phyloP scores from a whole-genome alignment of 768 basidiomycete species.

The Dioszegia crocea region DNA sequence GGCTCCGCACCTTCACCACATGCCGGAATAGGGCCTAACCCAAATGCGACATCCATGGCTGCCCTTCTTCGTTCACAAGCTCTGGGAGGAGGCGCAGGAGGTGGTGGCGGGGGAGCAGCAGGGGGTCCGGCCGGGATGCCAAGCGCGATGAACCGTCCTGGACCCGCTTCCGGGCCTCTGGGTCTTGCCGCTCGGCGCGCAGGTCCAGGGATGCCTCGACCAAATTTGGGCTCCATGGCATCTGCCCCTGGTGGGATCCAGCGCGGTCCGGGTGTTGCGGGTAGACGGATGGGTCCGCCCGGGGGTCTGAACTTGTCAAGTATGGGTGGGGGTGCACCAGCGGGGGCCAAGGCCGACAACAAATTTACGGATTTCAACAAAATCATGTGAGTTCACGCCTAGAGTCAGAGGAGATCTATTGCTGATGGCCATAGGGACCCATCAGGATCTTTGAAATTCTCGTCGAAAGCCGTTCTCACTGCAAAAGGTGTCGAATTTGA shows the following conservation, averaged over 20 bases:
- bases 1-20: slow-evolving; percentile 19
- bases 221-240: slow-evolving; percentile 15
- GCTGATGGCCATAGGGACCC: slow-evolving; percentile 65
- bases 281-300: slow-evolving; percentile 47
- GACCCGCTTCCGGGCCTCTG: slow-evolving; percentile 42
- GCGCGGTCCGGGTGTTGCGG: slow-evolving; percentile 50
- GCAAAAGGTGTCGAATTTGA: slow-evolving; percentile 84
- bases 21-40: slow-evolving; percentile 25
- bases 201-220: slow-evolving; percentile 13
- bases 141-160: slow-evolving; percentile 15
- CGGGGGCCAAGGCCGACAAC: slow-evolving; percentile 56
- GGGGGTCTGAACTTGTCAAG: slow-evolving; percentile 56
- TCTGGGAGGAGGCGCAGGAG: slow-evolving; percentile 17
- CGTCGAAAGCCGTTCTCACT: slow-evolving; percentile 86
- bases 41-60: slow-evolving; percentile 44
- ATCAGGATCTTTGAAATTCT: slow-evolving; percentile 89
- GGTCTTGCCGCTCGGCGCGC: slow-evolving; percentile 53
- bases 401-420: neutral
- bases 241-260: slow-evolving; percentile 22
- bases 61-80: slow-evolving; percentile 46
- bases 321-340: slow-evolving; percentile 56
- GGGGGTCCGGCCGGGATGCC: slow-evolving; percentile 8
- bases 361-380: slow-evolving; percentile 90
- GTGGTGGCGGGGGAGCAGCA: slow-evolving; percentile 12
- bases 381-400: slow-evolving; percentile 70